Conservation (phyloP, 805 yeast genomes). For the Millerozyma miso region DNA sequence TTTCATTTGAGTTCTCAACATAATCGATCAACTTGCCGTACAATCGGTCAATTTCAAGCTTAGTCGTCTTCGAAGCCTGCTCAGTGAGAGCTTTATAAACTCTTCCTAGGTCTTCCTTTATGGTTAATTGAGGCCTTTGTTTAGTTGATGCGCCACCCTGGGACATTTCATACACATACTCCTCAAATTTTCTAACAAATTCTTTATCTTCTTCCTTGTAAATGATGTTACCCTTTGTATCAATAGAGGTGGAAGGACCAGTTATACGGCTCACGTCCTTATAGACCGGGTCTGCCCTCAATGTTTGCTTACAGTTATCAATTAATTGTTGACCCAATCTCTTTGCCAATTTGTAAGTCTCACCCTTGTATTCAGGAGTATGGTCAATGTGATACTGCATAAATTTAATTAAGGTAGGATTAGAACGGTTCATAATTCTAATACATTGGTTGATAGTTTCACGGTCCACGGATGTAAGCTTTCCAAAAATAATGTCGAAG, state of each 20-base stretch:
- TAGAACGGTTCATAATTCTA: slow-evolving; percentile 95
- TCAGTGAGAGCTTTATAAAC: slow-evolving; percentile 78
- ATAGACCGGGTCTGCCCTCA: slow-evolving; percentile 80
- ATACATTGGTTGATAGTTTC: slow-evolving; percentile 96
- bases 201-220: slow-evolving; percentile 86
- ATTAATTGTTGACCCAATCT: slow-evolving; percentile 88
- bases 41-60: slow-evolving; percentile 65
- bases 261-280: slow-evolving; percentile 93
- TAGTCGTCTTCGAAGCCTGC: slow-evolving; percentile 60
- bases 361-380: slow-evolving; percentile 80
- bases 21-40: slow-evolving; percentile 67
- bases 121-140: slow-evolving; percentile 58
- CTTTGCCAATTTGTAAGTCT: slow-evolving; percentile 87
- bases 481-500: slow-evolving; percentile 94
- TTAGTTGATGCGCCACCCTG: slow-evolving; percentile 84
- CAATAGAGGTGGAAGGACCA: slow-evolving; percentile 89
- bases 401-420: slow-evolving; percentile 87
- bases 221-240: slow-evolving; percentile 78
- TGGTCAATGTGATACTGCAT: slow-evolving; percentile 91
- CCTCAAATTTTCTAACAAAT: slow-evolving; percentile 89
- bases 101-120: slow-evolving; percentile 79
- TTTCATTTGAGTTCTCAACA: slow-evolving; percentile 66
- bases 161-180: slow-evolving; percentile 95
- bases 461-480: slow-evolving; percentile 83
- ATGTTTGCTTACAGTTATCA: slow-evolving; percentile 89